Percentiles rank a stretch among this genome's conserved stretches.
Evolutionary conservation across 2,329 filamentous ascomycete genomes (phyloP).

Genomic region (Neopestalotiopsis sp.): DNA sequence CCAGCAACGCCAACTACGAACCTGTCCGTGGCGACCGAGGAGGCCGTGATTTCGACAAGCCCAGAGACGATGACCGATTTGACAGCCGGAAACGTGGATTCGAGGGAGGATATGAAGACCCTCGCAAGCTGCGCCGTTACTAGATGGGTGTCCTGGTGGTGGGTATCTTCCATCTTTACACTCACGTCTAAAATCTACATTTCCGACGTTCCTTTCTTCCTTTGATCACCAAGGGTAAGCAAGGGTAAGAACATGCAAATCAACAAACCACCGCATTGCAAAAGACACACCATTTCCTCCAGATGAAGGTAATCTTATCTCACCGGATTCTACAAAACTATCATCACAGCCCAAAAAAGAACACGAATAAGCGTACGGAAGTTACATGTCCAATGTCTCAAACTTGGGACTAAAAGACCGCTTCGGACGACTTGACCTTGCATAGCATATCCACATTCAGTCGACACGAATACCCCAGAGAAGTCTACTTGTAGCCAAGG

Average conservation of each 20-base stretch:
- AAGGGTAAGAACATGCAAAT: slow-evolving; percentile 36
- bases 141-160: slow-evolving; percentile 41
- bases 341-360: not conserved
- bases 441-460: not conserved
- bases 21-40: slow-evolving; percentile 69
- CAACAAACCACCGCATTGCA: not conserved
- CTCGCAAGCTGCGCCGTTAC: slow-evolving; percentile 69
- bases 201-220: slow-evolving; percentile 38
- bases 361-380: not conserved
- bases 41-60: slow-evolving; percentile 60
- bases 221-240: slow-evolving; percentile 42
- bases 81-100: slow-evolving; percentile 69
- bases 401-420: not conserved
- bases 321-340: slow-evolving; percentile 1
- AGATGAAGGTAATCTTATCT: slow-evolving; percentile 14
- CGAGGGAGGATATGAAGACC: slow-evolving; percentile 82
- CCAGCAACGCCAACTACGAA: slow-evolving; percentile 82
- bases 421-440: not conserved
- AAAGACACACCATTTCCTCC: not conserved
- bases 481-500: not conserved
- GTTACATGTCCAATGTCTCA: not conserved
- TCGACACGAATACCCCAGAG: not conserved
- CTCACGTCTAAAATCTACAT: slow-evolving; percentile 34
- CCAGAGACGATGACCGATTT: slow-evolving; percentile 56
- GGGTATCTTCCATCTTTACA: slow-evolving; percentile 50